phyloP scores from a whole-genome alignment of 805 yeast genomes.

The Cyberlindnera petersonii region DNA sequence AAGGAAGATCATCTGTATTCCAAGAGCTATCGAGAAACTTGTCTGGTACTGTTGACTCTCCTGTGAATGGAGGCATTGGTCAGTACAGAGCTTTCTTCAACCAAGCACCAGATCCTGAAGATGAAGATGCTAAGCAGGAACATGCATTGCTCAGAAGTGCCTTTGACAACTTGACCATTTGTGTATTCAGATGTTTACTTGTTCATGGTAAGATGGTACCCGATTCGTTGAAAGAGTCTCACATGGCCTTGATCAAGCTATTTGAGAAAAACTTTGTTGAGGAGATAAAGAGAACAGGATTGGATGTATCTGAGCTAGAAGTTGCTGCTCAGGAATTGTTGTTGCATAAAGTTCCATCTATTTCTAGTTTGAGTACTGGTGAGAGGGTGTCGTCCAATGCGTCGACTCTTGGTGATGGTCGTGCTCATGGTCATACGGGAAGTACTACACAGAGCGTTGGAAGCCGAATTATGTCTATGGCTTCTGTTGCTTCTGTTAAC shows the following conservation, averaged over 20 bases:
- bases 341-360: slow-evolving; percentile 20
- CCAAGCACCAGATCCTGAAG: slow-evolving; percentile 30
- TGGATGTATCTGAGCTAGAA: slow-evolving; percentile 28
- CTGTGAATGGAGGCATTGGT: slow-evolving; percentile 89
- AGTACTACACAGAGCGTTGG: slow-evolving; percentile 4
- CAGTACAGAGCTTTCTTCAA: slow-evolving; percentile 69
- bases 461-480: slow-evolving; percentile 10
- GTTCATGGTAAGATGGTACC: slow-evolving; percentile 68
- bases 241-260: slow-evolving; percentile 57
- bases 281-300: slow-evolving; percentile 47
- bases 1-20: slow-evolving; percentile 45
- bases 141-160: slow-evolving; percentile 34
- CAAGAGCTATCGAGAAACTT: slow-evolving; percentile 65
- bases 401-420: too few species aligned
- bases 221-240: slow-evolving; percentile 53
- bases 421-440: slow-evolving; percentile 2
- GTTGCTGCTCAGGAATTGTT: slow-evolving; percentile 16
- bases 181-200: slow-evolving; percentile 59
- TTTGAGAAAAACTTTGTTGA: slow-evolving; percentile 62
- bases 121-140: slow-evolving; percentile 29
- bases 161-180: slow-evolving; percentile 64
- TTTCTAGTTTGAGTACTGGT: slow-evolving; percentile 10
- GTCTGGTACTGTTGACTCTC: slow-evolving; percentile 86
- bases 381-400: too few species aligned
- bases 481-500: slow-evolving; percentile 11